Evolutionary conservation across 208 protist genomes (phyloP).

Genomic region (Acanthamoeba healyi): DNA sequence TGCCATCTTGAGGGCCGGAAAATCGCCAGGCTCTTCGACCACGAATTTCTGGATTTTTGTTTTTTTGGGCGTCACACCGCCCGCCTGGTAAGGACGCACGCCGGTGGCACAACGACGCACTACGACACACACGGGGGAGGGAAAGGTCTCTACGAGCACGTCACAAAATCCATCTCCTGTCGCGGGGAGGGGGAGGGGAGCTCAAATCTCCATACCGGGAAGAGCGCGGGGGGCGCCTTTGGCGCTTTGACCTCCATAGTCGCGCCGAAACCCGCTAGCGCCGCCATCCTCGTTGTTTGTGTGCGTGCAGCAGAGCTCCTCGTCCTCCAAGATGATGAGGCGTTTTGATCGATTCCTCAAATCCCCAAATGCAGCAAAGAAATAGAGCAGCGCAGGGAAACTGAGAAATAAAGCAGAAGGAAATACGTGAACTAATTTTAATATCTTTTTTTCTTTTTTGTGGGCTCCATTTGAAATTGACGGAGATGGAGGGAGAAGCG

Average conservation of each 20-base stretch:
- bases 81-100: too few species aligned
- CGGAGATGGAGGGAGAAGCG: neutral
- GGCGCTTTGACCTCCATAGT: neutral
- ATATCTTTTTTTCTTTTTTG: too few species aligned
- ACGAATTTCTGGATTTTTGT: neutral
- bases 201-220: constrained; percentile 13
- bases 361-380: too few species aligned
- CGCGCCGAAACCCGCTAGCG: neutral
- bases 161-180: too few species aligned
- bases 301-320: too few species aligned
- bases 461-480: neutral
- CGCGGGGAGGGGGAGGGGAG: too few species aligned
- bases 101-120: too few species aligned
- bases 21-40: constrained; percentile 35
- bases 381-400: neutral
- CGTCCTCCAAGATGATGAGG: too few species aligned
- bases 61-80: neutral
- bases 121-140: neutral
- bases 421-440: neutral
- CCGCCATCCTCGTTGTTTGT: neutral
- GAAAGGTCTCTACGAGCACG: too few species aligned
- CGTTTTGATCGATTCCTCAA: neutral
- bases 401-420: neutral
- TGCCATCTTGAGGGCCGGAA: neutral
- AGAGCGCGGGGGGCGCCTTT: constrained; percentile 3